Evolutionary conservation across 305 asterid genomes (phyloP), one percentile per base, ranked within the genome.

Genomic region (Fraxinus latifolia): DNA sequence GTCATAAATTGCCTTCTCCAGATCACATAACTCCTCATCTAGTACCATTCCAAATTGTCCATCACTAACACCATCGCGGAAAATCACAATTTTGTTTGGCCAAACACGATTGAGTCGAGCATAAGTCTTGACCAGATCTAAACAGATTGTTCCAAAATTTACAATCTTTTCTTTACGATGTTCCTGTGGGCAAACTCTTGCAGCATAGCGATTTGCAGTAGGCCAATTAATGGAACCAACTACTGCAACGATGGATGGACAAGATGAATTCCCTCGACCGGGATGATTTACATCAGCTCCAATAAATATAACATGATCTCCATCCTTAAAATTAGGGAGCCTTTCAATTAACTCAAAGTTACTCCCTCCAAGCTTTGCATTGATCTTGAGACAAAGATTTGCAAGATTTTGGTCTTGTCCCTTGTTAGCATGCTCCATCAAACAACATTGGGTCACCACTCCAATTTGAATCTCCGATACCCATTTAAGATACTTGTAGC

Each of bases 221-320:
- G 97, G 97, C 94, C 94, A 91, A 78, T 94, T 91, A 3, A 92
- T 74, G 0, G 94, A 83, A n/a, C 88, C 97, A 21, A 92, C 97
- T 23, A 93, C 97, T 3, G 97, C 97, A 39, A 93, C 95, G n/a
- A 93, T 92, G 1, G 98, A 92, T 1, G 94, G 97, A 50, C 91
- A 86, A 0, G 88, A 83, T 15, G 3, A 14, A 80, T 93, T 87
- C 53, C 17, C 42, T 0, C 89, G 84, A 0, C 87, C 89, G 3
- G 98, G 98, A 79, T 93, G 97, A 79, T 93, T 93, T 34, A 93
- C 97, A 83, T 93, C 96, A 1, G 97, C 96, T 42, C 96, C 97
- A 42, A 93, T 89, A 14, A 93, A 93, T 92, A 93, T 93, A 32
- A 93, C 93, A 70, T 82, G 88, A 11, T 92, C 98, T 37, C 34